Percentiles rank a stretch among this genome's conserved stretches.
These are phyloP conservation scores for Stephania yunnanensis DNA, from an alignment of 164 flowering plant species.

Conservation along the genomic window DNA sequence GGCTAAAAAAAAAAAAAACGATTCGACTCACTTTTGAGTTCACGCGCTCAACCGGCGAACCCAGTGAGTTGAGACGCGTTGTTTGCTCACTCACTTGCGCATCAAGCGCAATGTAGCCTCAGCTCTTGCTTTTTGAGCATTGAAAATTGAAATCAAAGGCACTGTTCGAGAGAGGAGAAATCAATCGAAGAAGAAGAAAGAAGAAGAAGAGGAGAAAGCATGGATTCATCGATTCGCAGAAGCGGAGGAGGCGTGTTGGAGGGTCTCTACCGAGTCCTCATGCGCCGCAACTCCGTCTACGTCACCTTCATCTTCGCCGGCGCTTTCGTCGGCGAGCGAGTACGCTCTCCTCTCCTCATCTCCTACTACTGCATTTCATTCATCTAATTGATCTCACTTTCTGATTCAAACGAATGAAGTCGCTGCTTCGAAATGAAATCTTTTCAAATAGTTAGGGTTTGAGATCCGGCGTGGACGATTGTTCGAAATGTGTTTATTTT, in stretches of 20 bases:
- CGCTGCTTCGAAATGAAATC: background rate
- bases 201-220: conserved; percentile 6
- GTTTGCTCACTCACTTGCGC: too few relatives aligned
- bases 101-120: too few relatives aligned
- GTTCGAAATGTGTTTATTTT: background rate
- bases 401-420: background rate
- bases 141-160: too few relatives aligned
- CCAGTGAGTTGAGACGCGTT: too few relatives aligned
- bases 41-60: too few relatives aligned
- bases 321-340: conserved; percentile 79
- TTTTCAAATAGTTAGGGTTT: background rate
- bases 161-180: too few relatives aligned
- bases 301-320: conserved; percentile 78
- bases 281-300: conserved; percentile 82
- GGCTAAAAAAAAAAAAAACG: too few relatives aligned
- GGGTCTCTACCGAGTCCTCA: conserved; percentile 56
- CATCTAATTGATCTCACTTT: background rate
- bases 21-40: too few relatives aligned
- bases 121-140: too few relatives aligned
- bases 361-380: background rate
- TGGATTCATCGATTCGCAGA: conserved; percentile 38
- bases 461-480: too few relatives aligned
- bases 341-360: conserved; percentile 9
- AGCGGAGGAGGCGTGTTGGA: conserved; percentile 48
- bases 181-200: too few relatives aligned